These are phyloP conservation scores for Acanthamoeba divionensis DNA, from an alignment of 208 protist species.

Conservation along the genomic window DNA sequence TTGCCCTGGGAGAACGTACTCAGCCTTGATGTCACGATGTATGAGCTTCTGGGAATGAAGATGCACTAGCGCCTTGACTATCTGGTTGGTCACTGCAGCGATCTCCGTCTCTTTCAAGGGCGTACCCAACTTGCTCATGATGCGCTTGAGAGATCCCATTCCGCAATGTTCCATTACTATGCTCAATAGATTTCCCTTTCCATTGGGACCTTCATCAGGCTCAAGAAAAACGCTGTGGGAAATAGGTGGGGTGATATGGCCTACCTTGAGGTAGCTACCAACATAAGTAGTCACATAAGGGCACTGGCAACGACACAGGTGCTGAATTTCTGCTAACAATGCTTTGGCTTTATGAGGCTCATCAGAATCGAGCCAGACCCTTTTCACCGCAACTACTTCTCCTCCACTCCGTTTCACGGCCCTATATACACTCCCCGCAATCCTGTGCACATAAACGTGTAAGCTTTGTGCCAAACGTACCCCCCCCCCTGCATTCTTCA, in stretches of 20 bases:
- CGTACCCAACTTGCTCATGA: conserved; percentile 11
- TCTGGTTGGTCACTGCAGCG: conserved; percentile 21
- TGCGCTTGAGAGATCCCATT: conserved; percentile 16
- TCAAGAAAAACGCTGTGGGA: too few species aligned
- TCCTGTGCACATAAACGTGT: background rate
- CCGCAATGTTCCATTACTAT: conserved; percentile 47
- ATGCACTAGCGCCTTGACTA: background rate
- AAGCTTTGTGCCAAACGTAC: too few species aligned
- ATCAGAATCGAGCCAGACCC: background rate
- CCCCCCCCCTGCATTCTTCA: too few species aligned
- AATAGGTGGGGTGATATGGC: too few species aligned
- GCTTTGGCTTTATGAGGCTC: background rate
- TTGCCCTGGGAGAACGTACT: background rate
- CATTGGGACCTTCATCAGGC: too few species aligned
- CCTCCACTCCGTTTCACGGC: background rate
- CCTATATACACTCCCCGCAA: background rate
- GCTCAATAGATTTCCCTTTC: background rate
- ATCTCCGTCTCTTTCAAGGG: conserved; percentile 10
- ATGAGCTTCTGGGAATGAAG: conserved; percentile 13
- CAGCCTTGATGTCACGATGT: conserved; percentile 36
- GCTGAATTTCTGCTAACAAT: background rate
- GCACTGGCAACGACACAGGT: background rate
- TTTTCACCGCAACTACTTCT: background rate
- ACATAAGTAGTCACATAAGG: conserved; percentile 30
- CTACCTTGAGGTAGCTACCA: background rate